phyloP scores from a whole-genome alignment of 2,329 filamentous ascomycete genomes.

The Cladosporium austrohemisphaericum region DNA sequence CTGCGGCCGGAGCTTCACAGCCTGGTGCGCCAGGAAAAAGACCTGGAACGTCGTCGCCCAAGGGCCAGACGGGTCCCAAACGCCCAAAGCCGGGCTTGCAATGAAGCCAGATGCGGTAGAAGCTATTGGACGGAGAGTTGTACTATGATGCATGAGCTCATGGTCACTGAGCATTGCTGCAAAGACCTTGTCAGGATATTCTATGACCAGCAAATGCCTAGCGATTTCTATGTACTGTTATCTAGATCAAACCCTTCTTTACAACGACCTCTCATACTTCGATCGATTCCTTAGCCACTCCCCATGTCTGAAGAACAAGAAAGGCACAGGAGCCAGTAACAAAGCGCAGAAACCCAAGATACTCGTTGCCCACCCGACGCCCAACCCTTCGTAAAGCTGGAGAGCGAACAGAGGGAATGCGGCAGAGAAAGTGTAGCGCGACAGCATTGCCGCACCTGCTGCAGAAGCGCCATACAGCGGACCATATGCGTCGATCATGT shows the following conservation, averaged over 20 bases:
- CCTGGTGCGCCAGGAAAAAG: no score
- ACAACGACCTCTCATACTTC: slow-evolving; percentile 23
- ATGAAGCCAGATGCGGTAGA: no score
- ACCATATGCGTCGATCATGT: slow-evolving; percentile 42
- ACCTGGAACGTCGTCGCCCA: no score
- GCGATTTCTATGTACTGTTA: no score
- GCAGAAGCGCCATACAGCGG: slow-evolving; percentile 38
- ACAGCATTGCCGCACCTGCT: slow-evolving; percentile 30
- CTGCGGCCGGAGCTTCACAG: no score
- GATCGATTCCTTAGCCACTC: slow-evolving; percentile 22
- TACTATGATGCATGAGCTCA: no score
- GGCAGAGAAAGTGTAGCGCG: slow-evolving; percentile 28
- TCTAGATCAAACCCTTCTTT: background rate
- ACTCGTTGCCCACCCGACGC: slow-evolving; percentile 41
- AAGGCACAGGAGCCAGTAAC: slow-evolving; percentile 31
- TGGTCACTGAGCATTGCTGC: no score
- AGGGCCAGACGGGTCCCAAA: no score
- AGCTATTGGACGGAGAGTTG: no score
- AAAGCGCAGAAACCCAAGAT: slow-evolving; percentile 36
- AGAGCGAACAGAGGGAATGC: slow-evolving; percentile 41
- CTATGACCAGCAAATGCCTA: no score
- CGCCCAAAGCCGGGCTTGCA: no score
- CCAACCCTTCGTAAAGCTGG: slow-evolving; percentile 39
- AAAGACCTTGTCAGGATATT: no score
- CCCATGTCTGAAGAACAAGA: slow-evolving; percentile 27